Evolutionary conservation across 257 asterid genomes (phyloP).

Genomic region (Solanum chaucha): DNA sequence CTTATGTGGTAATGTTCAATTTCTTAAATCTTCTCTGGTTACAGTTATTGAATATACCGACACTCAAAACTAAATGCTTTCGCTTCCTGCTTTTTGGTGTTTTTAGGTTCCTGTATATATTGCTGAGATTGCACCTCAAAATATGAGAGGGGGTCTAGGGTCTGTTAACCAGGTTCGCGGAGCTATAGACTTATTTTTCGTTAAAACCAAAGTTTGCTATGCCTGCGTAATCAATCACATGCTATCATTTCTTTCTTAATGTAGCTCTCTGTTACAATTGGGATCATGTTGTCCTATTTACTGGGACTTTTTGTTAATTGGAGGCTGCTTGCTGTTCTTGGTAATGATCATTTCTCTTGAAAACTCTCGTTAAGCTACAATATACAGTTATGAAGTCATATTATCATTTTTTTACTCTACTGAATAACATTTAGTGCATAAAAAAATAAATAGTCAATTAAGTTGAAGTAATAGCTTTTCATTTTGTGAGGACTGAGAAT

Average conservation of each 20-base stretch:
- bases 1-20: constrained; percentile 46
- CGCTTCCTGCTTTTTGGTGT: background rate
- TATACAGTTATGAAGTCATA: background rate
- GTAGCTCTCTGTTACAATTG: constrained; percentile 89
- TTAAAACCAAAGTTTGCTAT: background rate
- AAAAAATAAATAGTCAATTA: background rate
- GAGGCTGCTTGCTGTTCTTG: constrained; percentile 91
- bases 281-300: constrained; percentile 77
- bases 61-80: background rate
- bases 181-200: background rate
- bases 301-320: constrained; percentile 71
- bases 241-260: background rate
- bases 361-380: background rate
- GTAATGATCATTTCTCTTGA: constrained; percentile 23
- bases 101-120: constrained; percentile 85
- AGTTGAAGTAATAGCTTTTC: background rate
- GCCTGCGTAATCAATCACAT: background rate
- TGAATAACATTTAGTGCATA: background rate
- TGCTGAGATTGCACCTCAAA: constrained; percentile 90
- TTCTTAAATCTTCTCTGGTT: background rate
- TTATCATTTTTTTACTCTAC: background rate
- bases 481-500: background rate
- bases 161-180: constrained; percentile 80
- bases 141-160: constrained; percentile 73
- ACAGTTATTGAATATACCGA: background rate